Conservation (phyloP, 257 asterid species). For the Marsdenia floribunda region DNA sequence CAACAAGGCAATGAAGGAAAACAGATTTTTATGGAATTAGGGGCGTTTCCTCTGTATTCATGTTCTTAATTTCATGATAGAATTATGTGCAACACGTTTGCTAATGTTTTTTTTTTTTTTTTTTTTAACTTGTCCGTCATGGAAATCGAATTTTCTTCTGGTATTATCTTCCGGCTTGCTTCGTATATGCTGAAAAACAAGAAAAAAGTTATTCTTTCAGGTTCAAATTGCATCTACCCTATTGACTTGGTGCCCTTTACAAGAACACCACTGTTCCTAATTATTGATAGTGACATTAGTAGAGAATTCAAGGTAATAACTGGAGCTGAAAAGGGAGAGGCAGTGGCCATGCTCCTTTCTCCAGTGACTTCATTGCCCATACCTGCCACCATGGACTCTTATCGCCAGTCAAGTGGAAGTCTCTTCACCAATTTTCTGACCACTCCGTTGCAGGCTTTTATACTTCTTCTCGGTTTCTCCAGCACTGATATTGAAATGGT, state of each 20-base stretch:
- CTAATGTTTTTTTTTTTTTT: background rate
- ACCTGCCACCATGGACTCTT: conserved; percentile 47
- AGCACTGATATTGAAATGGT: conserved; percentile 80
- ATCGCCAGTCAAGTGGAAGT: conserved; percentile 76
- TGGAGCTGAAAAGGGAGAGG: conserved; percentile 93
- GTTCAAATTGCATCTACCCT: conserved; percentile 78
- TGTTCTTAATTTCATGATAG: background rate
- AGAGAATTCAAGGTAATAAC: conserved; percentile 78
- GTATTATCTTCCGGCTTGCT: conserved; percentile 11
- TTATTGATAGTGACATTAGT: conserved; percentile 84
- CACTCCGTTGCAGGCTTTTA: conserved; percentile 77
- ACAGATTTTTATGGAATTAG: background rate
- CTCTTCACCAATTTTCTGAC: conserved; percentile 83
- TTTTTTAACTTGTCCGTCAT: background rate
- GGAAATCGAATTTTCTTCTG: background rate
- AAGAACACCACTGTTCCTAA: conserved; percentile 80
- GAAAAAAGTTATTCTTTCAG: conserved; percentile 40
- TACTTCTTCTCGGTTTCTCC: conserved; percentile 67
- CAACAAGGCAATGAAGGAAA: background rate
- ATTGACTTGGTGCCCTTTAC: conserved; percentile 87
- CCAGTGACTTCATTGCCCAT: conserved; percentile 62
- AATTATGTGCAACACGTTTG: background rate
- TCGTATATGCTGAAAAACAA: conserved; percentile 16
- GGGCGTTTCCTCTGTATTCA: too few relatives aligned
- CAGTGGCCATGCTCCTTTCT: conserved; percentile 81